phyloP scores from a whole-genome alignment of 345 rosid species.

The Ceriops tagal region DNA sequence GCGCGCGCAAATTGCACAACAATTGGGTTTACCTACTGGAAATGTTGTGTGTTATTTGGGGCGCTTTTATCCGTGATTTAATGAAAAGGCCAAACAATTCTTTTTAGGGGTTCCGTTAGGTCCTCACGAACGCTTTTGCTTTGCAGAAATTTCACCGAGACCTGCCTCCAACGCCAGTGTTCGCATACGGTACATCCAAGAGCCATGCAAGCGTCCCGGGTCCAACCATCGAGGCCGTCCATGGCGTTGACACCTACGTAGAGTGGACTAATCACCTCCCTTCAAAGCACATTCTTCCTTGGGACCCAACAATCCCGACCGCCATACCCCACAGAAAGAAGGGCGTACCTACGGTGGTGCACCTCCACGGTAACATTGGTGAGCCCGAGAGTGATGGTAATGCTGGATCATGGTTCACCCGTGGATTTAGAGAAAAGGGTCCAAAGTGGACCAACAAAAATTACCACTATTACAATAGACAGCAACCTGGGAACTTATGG shows the following conservation, averaged over 20 bases:
- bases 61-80: too few relatives aligned
- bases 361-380: constrained; percentile 79
- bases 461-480: constrained; percentile 56
- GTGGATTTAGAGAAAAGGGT: constrained; percentile 53
- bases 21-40: too few relatives aligned
- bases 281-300: constrained; percentile 71
- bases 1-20: too few relatives aligned
- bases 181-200: constrained; percentile 66
- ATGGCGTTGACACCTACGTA: constrained; percentile 53
- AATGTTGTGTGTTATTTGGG: too few relatives aligned
- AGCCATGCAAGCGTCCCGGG: constrained; percentile 72
- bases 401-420: constrained; percentile 76
- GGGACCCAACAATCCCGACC: constrained; percentile 84
- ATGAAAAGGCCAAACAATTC: too few relatives aligned
- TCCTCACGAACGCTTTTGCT: background rate
- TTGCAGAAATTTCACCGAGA: constrained; percentile 86
- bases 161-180: constrained; percentile 75
- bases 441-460: constrained; percentile 54
- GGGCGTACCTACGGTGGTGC: constrained; percentile 92
- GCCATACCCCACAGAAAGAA: constrained; percentile 40
- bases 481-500: constrained; percentile 91
- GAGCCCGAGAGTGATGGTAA: constrained; percentile 82
- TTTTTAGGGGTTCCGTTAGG: too few relatives aligned
- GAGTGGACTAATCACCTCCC: constrained; percentile 91
- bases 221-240: constrained; percentile 84